These are phyloP conservation scores for Botryotinia globosa DNA, from an alignment of 2,329 filamentous ascomycete species.

Conservation along the genomic window DNA sequence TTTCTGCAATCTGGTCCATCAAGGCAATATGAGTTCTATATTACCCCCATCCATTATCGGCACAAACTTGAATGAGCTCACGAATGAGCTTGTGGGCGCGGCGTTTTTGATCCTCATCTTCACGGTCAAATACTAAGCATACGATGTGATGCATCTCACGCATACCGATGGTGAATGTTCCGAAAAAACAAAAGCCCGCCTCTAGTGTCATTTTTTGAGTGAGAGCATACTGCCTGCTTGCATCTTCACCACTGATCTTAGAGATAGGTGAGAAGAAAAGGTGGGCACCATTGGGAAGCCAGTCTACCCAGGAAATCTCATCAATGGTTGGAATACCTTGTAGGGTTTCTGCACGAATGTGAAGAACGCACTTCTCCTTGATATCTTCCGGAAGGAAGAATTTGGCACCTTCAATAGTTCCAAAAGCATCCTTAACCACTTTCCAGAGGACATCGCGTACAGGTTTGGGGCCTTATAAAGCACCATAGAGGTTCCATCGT, in stretches of 20 bases:
- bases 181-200: slow-evolving; percentile 50
- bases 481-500: slow-evolving; percentile 49
- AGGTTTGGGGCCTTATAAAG: slow-evolving; percentile 40
- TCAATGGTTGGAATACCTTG: slow-evolving; percentile 35
- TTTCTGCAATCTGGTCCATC: slow-evolving; percentile 46
- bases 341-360: slow-evolving; percentile 37
- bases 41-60: slow-evolving; percentile 45
- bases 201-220: slow-evolving; percentile 43
- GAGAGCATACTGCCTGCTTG: slow-evolving; percentile 44
- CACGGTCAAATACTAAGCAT: slow-evolving; percentile 51
- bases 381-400: slow-evolving; percentile 37
- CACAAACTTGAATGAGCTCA: slow-evolving; percentile 43
- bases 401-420: slow-evolving; percentile 35
- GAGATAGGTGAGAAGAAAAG: slow-evolving; percentile 53
- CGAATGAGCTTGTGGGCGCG: slow-evolving; percentile 42
- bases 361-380: slow-evolving; percentile 33
- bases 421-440: slow-evolving; percentile 35
- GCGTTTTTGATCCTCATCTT: slow-evolving; percentile 41
- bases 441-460: slow-evolving; percentile 39
- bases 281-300: slow-evolving; percentile 52
- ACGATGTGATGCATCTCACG: slow-evolving; percentile 57
- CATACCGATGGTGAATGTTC: slow-evolving; percentile 48
- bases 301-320: slow-evolving; percentile 46
- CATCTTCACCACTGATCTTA: slow-evolving; percentile 48
- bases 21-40: slow-evolving; percentile 48